These are phyloP conservation scores for Stachybotrys elegans DNA, from an alignment of 2,329 filamentous ascomycete species.

Conservation along the genomic window DNA sequence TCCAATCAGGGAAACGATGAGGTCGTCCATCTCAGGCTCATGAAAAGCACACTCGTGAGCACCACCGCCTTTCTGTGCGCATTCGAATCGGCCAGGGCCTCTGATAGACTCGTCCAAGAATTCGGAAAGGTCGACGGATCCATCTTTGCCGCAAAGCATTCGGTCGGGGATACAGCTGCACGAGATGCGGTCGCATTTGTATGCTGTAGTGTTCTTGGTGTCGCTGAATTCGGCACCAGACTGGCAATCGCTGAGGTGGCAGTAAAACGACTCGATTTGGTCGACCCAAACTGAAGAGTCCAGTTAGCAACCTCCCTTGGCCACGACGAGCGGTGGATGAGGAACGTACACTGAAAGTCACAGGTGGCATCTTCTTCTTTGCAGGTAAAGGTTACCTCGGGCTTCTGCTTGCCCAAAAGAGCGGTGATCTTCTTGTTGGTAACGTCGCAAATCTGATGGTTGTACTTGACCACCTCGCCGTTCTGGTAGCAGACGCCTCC, in stretches of 20 bases:
- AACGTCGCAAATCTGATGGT: slow-evolving; percentile 97
- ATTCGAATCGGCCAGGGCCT: slow-evolving; percentile 81
- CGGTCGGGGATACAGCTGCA: slow-evolving; percentile 86
- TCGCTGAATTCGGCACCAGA: slow-evolving; percentile 66
- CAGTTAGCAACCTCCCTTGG: slow-evolving; percentile 7
- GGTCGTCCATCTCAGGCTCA: slow-evolving; percentile 85
- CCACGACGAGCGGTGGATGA: neutral
- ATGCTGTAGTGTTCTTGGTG: slow-evolving; percentile 73
- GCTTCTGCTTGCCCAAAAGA: slow-evolving; percentile 76
- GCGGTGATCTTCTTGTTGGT: slow-evolving; percentile 92
- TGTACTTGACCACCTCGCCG: slow-evolving; percentile 85
- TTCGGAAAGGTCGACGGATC: slow-evolving; percentile 86
- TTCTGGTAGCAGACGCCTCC: slow-evolving; percentile 90
- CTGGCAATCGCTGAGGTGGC: slow-evolving; percentile 75
- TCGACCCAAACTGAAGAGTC: slow-evolving; percentile 78
- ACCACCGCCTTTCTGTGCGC: slow-evolving; percentile 59
- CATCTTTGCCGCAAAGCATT: slow-evolving; percentile 89
- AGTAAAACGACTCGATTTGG: slow-evolving; percentile 92
- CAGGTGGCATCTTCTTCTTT: slow-evolving; percentile 69
- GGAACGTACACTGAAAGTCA: slow-evolving; percentile 81
- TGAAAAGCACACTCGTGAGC: slow-evolving; percentile 71
- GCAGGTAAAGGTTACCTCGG: slow-evolving; percentile 93
- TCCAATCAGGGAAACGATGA: slow-evolving; percentile 85
- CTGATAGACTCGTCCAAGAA: slow-evolving; percentile 79
- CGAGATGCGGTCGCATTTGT: slow-evolving; percentile 77